These are phyloP conservation scores for Chenopodium quinoa DNA, from an alignment of 148 eudicot genomes.

Conservation along the genomic window DNA sequence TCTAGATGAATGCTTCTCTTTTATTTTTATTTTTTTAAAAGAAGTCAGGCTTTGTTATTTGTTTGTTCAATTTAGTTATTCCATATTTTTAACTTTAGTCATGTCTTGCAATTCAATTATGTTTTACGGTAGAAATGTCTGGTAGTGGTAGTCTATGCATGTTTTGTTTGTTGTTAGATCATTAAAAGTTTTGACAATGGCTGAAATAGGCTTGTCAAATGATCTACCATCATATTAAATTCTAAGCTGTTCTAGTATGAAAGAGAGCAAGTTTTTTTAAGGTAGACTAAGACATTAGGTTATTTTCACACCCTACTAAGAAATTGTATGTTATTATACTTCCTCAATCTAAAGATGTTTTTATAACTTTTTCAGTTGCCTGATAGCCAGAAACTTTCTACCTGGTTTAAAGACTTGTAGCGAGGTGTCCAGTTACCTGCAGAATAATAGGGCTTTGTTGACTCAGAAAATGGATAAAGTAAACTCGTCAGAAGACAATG, in stretches of 20 bases:
- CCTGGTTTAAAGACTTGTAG: conserved; percentile 86
- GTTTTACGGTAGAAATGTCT: not conserved
- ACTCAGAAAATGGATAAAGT: conserved; percentile 36
- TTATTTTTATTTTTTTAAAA: not conserved
- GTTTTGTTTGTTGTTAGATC: not conserved
- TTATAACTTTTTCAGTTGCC: conserved; percentile 57
- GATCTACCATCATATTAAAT: not conserved
- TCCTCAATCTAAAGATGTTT: conserved; percentile 17
- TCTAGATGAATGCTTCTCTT: not conserved
- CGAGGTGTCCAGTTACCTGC: conserved; percentile 73
- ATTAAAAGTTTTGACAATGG: not conserved
- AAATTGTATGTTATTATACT: conserved; percentile 1
- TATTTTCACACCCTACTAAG: not conserved
- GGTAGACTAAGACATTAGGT: not conserved
- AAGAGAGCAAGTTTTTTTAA: not conserved
- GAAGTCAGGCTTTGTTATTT: no score
- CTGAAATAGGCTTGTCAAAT: not conserved
- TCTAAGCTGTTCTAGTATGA: not conserved
- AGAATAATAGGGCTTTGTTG: conserved; percentile 42
- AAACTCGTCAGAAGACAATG: conserved; percentile 44
- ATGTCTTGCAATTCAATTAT: not conserved
- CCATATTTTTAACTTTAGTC: not conserved
- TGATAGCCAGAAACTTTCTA: conserved; percentile 80
- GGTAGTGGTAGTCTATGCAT: not conserved
- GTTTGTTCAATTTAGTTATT: not conserved